Conservation (phyloP, 176 grass and related monocot species). For the Hsuehochloa calcarea region DNA sequence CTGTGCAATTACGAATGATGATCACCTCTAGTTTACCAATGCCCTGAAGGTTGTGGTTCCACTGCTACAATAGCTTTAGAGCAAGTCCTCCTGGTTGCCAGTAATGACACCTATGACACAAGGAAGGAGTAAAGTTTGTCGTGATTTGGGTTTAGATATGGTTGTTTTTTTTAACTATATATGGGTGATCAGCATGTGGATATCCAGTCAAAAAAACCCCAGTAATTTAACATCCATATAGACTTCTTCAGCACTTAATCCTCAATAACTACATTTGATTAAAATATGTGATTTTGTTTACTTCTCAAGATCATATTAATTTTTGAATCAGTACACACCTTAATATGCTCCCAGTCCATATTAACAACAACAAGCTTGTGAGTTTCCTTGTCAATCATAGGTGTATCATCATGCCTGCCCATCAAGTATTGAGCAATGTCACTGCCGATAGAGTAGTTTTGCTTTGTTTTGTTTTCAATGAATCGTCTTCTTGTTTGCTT, state of each 20-base stretch:
- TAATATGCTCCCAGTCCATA: slow-evolving; percentile 94
- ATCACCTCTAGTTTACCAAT: neutral
- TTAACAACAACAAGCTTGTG: slow-evolving; percentile 84
- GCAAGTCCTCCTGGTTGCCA: neutral
- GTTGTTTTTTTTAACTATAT: neutral
- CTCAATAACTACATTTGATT: too few species aligned
- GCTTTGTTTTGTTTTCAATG: too few species aligned
- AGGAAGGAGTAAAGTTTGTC: neutral
- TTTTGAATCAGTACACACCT: slow-evolving; percentile 44
- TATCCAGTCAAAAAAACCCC: neutral
- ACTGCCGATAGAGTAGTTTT: too few species aligned
- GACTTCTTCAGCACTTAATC: neutral
- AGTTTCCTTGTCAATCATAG: slow-evolving; percentile 47
- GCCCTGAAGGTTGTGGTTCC: neutral
- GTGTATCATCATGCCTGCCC: slow-evolving; percentile 38
- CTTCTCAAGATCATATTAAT: slow-evolving; percentile 4
- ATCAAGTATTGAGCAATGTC: too few species aligned
- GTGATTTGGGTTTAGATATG: neutral
- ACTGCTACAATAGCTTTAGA: neutral
- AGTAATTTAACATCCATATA: neutral
- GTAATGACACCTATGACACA: neutral
- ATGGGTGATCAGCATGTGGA: neutral
- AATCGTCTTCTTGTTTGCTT: too few species aligned
- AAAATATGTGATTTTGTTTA: neutral
- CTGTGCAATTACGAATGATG: neutral